Conservation (phyloP, 2,329 filamentous ascomycete genomes). For the Cladosporium velox region DNA sequence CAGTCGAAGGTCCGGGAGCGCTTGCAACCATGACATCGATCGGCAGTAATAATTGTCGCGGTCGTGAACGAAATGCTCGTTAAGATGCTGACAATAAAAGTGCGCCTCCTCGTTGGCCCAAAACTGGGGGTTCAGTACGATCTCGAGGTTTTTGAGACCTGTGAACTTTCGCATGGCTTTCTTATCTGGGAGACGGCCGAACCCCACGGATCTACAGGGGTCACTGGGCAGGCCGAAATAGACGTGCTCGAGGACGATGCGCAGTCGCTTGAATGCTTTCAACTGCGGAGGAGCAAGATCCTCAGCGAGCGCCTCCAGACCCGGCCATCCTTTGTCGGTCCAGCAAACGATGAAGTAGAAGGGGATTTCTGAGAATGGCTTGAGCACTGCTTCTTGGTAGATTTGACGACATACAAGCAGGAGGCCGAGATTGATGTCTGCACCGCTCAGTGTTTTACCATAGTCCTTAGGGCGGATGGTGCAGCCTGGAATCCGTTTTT, state of each 20-base stretch:
- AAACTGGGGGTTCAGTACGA: not conserved
- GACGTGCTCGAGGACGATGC: not conserved
- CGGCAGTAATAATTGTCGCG: not conserved
- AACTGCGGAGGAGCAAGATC: not conserved
- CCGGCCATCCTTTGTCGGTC: not conserved
- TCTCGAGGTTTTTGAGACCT: not conserved
- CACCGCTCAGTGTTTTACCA: too few relatives aligned
- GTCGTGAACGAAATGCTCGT: too few relatives aligned
- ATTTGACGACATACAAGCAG: not conserved
- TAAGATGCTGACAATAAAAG: too few relatives aligned
- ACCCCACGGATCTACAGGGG: not conserved
- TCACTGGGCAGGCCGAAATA: too few relatives aligned
- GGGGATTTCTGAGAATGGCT: not conserved
- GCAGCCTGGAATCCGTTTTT: too few relatives aligned
- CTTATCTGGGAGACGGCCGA: not conserved
- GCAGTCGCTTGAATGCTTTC: not conserved
- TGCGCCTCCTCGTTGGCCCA: not conserved
- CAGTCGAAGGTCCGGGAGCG: not conserved
- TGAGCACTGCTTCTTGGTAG: not conserved
- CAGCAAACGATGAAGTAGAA: not conserved
- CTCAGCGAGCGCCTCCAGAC: not conserved
- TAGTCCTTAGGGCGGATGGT: too few relatives aligned
- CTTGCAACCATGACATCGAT: not conserved
- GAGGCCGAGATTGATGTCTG: not conserved
- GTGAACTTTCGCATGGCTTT: not conserved